Conservation (phyloP, 2,329 filamentous ascomycete species). For the Arthroderma sp. region DNA sequence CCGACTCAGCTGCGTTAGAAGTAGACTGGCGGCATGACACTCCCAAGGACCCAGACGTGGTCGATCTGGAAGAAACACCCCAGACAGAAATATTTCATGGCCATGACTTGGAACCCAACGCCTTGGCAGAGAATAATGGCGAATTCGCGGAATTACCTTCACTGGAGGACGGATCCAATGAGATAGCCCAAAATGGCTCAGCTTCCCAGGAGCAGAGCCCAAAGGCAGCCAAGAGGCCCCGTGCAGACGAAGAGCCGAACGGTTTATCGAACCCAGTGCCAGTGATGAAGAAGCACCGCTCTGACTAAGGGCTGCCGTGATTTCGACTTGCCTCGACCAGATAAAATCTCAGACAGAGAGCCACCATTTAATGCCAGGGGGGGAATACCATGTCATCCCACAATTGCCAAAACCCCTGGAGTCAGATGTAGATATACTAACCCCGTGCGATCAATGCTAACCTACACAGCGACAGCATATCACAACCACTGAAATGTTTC, state of each 20-base stretch:
- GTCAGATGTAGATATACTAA: background rate
- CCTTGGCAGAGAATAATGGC: slow-evolving; percentile 20
- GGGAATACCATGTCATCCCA: background rate
- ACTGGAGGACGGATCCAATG: background rate
- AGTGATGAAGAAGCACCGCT: slow-evolving; percentile 12
- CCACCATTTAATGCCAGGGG: no score
- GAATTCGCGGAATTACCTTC: slow-evolving; percentile 31
- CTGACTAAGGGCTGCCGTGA: slow-evolving; percentile 5
- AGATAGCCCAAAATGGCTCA: slow-evolving; percentile 14
- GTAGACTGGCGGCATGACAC: background rate
- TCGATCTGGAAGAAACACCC: background rate
- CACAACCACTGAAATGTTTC: background rate
- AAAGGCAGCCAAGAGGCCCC: slow-evolving; percentile 12
- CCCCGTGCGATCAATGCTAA: background rate
- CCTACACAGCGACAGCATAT: background rate
- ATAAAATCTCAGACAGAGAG: background rate
- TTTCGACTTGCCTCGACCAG: background rate
- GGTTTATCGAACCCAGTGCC: slow-evolving; percentile 4
- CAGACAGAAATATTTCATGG: slow-evolving; percentile 14
- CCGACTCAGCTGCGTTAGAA: background rate
- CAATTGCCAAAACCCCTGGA: background rate
- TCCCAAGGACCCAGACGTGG: slow-evolving; percentile 3
- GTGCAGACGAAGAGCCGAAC: slow-evolving; percentile 10
- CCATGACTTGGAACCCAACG: slow-evolving; percentile 15
- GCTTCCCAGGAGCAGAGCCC: slow-evolving; percentile 19